Evolutionary conservation across 768 basidiomycete species (phyloP).

Genomic region (Suillus spraguei): DNA sequence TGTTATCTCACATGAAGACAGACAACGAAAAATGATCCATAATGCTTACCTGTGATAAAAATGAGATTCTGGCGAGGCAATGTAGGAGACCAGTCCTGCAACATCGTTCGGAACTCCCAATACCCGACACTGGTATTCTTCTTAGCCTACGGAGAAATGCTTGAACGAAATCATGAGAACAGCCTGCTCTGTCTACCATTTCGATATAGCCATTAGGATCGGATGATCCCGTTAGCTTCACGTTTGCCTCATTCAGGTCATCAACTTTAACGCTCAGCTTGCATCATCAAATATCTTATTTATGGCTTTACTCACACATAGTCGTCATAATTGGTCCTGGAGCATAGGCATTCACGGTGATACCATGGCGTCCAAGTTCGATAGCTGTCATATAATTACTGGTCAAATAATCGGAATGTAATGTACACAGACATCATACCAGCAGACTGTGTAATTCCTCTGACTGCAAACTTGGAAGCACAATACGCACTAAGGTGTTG

Average conservation of each 20-base stretch:
- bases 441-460: conserved; percentile 30
- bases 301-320: conserved; percentile 19
- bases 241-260: background rate
- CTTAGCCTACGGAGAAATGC: background rate
- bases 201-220: background rate
- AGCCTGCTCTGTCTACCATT: conserved; percentile 4
- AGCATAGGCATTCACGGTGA: conserved; percentile 34
- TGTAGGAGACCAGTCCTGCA: conserved; percentile 30
- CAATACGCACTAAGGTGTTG: conserved; percentile 21
- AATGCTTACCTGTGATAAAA: conserved; percentile 31
- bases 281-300: background rate
- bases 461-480: conserved; percentile 35
- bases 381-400: conserved; percentile 16
- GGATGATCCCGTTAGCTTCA: conserved; percentile 7
- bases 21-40: background rate
- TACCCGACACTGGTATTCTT: conserved; percentile 13
- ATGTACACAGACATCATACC: conserved; percentile 11
- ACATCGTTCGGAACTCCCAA: conserved; percentile 23
- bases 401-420: background rate
- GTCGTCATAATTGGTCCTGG: conserved; percentile 30
- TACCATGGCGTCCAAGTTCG: conserved; percentile 29
- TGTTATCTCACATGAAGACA: background rate
- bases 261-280: conserved; percentile 1
- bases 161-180: background rate
- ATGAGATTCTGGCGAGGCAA: conserved; percentile 29